Base-by-base conservation (phyloP, 441 rosid species). In the Pelargonium australe region DNA sequence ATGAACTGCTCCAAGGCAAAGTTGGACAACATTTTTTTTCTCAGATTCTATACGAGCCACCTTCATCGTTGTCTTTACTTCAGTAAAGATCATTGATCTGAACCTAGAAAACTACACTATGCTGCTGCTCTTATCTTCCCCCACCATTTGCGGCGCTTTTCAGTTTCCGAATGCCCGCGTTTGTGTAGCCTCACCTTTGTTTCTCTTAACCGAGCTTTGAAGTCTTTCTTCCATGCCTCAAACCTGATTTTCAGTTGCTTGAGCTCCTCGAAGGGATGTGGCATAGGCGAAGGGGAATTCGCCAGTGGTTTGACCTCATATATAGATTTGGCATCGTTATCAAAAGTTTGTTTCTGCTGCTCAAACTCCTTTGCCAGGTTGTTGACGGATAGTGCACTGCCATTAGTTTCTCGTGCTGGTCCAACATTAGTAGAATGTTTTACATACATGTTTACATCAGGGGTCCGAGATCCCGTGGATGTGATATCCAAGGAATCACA, bases 91-190 rank as follows among this genome's bases (percentile, higher is more conserved):
- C 9, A 40, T 6, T 40, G 43, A 40, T 40, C 43, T 40, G 8
- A 40, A 40, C 43, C 43, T 40, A 40, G 43, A 40, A 40, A 40
- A 7, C 43, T 40, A 40, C 43, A 40, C 43, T 40, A 40, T 40
- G 43, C 7, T 7, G 43, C 43, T 40, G 43, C 62, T 17, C 62
- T 17, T 57, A 57, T 17, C 62, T 57, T 40, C 28, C 25, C 25
- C 62, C 62, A 57, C 62, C 62, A 57, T 17, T 20, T 57, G 25
- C 62, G 62, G 25, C 62, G 62, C 28, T 57, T 57, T 14, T 57
- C 62, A 16, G 8, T 8, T 16, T 57, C 62, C 17, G 62, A 19
- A 17, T 8, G 19, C 62, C 62, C 28, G 3, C 6, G 62, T 17
- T 17, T 17, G 25, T 57, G 62, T 23, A 57, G 28, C 62, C 62